Evolutionary conservation across 2,329 filamentous ascomycete species (phyloP).

Genomic region (Xylaria sp.): DNA sequence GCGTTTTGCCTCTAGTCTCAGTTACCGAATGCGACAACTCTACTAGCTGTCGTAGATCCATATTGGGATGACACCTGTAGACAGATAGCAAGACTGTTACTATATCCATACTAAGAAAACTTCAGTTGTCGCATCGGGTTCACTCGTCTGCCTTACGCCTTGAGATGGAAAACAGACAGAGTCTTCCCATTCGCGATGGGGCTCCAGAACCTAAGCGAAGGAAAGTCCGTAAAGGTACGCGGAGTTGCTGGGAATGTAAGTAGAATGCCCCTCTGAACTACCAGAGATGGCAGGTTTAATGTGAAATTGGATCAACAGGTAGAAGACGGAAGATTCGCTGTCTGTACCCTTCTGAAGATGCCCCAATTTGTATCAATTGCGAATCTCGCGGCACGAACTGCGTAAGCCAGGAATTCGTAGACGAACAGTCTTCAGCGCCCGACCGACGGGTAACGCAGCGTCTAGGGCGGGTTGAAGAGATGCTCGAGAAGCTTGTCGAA

Average conservation of each 20-base stretch:
- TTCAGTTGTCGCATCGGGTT: neutral
- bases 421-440: constrained; percentile 50
- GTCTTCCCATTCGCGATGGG: constrained; percentile 32
- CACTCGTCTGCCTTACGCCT: neutral
- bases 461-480: constrained; percentile 58
- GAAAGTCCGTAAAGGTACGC: constrained; percentile 64
- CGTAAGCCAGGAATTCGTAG: constrained; percentile 59
- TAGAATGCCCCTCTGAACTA: constrained; percentile 12
- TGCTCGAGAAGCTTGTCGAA: constrained; percentile 60
- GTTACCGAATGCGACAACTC: neutral
- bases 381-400: constrained; percentile 55
- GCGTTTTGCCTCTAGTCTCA: neutral
- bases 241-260: constrained; percentile 67
- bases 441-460: constrained; percentile 57
- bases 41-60: neutral
- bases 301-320: constrained; percentile 42
- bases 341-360: constrained; percentile 54
- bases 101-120: neutral
- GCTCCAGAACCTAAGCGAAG: constrained; percentile 51
- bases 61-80: constrained; percentile 3
- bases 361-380: constrained; percentile 58
- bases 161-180: constrained; percentile 29
- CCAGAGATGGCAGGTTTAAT: constrained; percentile 12
- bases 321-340: constrained; percentile 62
- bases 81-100: neutral